phyloP scores from a whole-genome alignment of 352 stramenopile species.

The Phytophthora sansomeana region DNA sequence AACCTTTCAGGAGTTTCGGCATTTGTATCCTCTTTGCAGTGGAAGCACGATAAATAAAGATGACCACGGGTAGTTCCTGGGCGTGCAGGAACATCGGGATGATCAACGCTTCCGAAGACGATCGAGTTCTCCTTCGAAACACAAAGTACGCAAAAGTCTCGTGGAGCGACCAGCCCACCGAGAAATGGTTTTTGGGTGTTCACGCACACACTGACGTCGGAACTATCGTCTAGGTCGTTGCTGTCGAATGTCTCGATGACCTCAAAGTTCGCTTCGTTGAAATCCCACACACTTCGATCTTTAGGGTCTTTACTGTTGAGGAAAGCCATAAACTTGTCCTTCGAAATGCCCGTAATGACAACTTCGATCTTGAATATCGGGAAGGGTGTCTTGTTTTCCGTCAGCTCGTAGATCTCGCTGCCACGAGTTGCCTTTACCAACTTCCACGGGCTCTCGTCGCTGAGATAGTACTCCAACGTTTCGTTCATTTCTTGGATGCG shows the following conservation, averaged over 20 bases:
- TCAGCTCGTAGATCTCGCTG: constrained; percentile 57
- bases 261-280: constrained; percentile 57
- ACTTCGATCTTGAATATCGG: constrained; percentile 64
- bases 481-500: constrained; percentile 36
- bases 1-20: constrained; percentile 42
- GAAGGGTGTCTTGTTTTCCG: constrained; percentile 45
- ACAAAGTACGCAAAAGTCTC: constrained; percentile 67
- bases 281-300: constrained; percentile 58
- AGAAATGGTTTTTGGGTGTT: constrained; percentile 70
- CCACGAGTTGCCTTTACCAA: constrained; percentile 40
- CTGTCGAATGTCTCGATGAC: constrained; percentile 54
- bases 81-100: constrained; percentile 46
- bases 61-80: constrained; percentile 43
- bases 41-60: constrained; percentile 54
- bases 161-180: constrained; percentile 56
- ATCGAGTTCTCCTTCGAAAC: constrained; percentile 34
- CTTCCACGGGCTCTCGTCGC: constrained; percentile 51
- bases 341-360: constrained; percentile 52
- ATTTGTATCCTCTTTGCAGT: constrained; percentile 41
- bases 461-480: constrained; percentile 45
- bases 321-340: constrained; percentile 50
- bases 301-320: constrained; percentile 52
- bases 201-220: constrained; percentile 45
- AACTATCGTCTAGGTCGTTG: constrained; percentile 26
- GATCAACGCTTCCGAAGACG: constrained; percentile 53